A percentile compares a stretch with the other conserved stretches of the same genome.
Evolutionary conservation across 1,284 basidiomycete genomes (phyloP).

Genomic region (Puccinia coronata): DNA sequence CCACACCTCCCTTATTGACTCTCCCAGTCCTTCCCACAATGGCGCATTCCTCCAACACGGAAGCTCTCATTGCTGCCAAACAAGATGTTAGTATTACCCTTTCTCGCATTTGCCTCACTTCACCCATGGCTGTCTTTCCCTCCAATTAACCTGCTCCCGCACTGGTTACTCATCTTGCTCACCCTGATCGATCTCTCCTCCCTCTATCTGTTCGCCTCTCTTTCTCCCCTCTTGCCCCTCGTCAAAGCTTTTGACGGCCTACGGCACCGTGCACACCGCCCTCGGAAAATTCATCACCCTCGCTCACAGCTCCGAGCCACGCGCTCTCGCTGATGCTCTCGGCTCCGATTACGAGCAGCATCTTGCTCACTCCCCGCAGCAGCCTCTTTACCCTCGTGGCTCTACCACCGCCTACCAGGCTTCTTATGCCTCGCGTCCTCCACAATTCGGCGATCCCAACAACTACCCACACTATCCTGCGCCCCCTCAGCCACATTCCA

Average conservation of each 20-base stretch:
- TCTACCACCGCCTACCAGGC: not conserved
- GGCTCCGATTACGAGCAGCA: conserved; percentile 20
- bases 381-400: not conserved
- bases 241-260: conserved; percentile 29
- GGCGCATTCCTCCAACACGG: conserved; percentile 6
- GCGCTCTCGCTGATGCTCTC: conserved; percentile 26
- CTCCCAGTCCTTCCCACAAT: too few relatives aligned
- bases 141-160: not conserved
- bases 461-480: not conserved
- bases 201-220: not conserved
- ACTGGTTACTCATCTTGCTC: too few relatives aligned
- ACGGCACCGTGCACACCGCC: conserved; percentile 14
- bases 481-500: not conserved
- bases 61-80: conserved; percentile 21
- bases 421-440: not conserved
- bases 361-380: not conserved
- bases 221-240: too few relatives aligned
- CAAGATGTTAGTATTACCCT: conserved; percentile 20
- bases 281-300: conserved; percentile 38
- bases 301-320: conserved; percentile 26
- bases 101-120: not conserved
- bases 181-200: too few relatives aligned
- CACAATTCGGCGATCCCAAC: not conserved
- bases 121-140: not conserved
- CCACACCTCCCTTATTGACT: too few relatives aligned